Evolutionary conservation across 805 yeast genomes (phyloP), one percentile per base, ranked within the genome.

Genomic region (Pachysolen tannophilus): DNA sequence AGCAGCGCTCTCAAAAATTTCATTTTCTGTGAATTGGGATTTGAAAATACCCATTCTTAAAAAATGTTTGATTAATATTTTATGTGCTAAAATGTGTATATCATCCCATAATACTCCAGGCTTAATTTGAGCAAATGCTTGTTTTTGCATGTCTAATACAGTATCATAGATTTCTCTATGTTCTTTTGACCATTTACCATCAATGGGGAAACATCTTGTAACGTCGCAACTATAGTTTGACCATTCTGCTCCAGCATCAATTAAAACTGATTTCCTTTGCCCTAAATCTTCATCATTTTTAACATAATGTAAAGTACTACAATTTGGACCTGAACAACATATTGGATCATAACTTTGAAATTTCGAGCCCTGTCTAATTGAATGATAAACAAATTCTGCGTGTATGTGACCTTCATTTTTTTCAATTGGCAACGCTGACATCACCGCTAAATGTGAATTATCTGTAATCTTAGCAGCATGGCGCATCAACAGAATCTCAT

Each of bases 161-260:
- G 81, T 62, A 24, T 76, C 75, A 53, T 92, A 90, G 31, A 90
- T 78, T 38, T 72, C 84, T 45, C 83, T 69, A 48, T 90, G 94
- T 52, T 92, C 97, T 43, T 72, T 73, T 7, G 88, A 74, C 87
- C 95, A 90, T 36, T 79, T 77, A 6, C 98, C 98, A 42, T 67
- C 72, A 37, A 86, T 76, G 20, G 98, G 98, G 73, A 87, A 90
- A 53, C 94, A 83, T 53, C 98, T 73, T 11, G 98, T 92, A 28
- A 92, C 96, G 55, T 90, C 98, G 29, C 86, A 69, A 3, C 96
- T 88, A 57, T 90, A 90, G 55, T 85, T 78, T 44, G 75, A 73
- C 96, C 97, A 90, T 59, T 90, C 97, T 3, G 96, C 95, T 37
- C 98, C 98, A 7, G 97, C 97, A 61, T 90, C 98, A 35, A 90